Conservation (phyloP, 78 protist genomes). For the Speleostelium caveatum region DNA sequence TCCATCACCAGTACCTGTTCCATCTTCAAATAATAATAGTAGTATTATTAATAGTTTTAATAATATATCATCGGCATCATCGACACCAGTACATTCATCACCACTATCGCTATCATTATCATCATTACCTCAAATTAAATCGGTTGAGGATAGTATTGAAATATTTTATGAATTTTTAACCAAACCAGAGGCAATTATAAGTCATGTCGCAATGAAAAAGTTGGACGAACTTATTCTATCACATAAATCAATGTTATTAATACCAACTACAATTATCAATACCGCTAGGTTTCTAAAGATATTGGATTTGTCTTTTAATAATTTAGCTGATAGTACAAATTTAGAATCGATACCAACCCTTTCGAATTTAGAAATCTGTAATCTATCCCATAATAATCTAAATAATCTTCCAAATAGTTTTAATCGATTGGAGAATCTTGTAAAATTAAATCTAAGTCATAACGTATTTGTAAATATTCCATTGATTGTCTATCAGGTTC, state of each 20-base stretch:
- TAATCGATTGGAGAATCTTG: slow-evolving; percentile 12
- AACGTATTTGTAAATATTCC: slow-evolving; percentile 29
- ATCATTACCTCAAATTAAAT: slow-evolving; percentile 3
- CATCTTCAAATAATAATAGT: too few species aligned
- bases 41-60: too few species aligned
- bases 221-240: slow-evolving; percentile 36
- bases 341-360: slow-evolving; percentile 58
- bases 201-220: slow-evolving; percentile 56
- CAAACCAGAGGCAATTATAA: slow-evolving; percentile 65
- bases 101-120: slow-evolving; percentile 2
- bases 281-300: slow-evolving; percentile 45
- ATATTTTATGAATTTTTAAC: slow-evolving; percentile 58
- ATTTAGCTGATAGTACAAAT: slow-evolving; percentile 15
- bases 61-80: neutral
- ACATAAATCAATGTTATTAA: slow-evolving; percentile 15
- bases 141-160: slow-evolving; percentile 29
- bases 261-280: slow-evolving; percentile 63
- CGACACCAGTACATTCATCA: neutral
- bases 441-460: slow-evolving; percentile 18
- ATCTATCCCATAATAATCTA: slow-evolving; percentile 47
- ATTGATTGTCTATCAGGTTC: slow-evolving; percentile 12
- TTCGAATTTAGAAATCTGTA: slow-evolving; percentile 26
- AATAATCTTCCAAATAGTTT: slow-evolving; percentile 29
- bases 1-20: neutral
- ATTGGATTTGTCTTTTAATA: slow-evolving; percentile 57